A percentile compares a stretch with the other conserved stretches of the same genome.
Evolutionary conservation across 176 grass and related monocot genomes (phyloP).

Genomic region (Stipa capillata): DNA sequence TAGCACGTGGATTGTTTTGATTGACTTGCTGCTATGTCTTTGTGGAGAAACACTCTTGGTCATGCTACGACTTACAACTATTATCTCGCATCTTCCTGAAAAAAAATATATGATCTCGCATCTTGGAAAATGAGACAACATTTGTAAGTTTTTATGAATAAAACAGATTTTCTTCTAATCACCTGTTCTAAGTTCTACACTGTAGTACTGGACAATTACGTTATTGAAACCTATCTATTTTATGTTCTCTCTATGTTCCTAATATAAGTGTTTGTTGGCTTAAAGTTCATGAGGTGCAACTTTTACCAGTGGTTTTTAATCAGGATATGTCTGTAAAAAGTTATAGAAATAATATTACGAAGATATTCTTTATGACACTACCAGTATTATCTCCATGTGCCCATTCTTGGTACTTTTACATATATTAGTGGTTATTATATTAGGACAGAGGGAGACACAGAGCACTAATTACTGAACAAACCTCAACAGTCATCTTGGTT

Average conservation of each 20-base stretch:
- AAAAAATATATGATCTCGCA: too few relatives aligned
- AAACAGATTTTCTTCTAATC: neutral
- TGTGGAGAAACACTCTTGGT: neutral
- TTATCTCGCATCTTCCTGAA: too few relatives aligned
- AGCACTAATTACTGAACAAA: neutral
- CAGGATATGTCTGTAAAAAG: neutral
- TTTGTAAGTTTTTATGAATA: neutral
- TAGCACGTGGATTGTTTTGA: neutral
- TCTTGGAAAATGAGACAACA: neutral
- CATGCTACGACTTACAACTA: slow-evolving; percentile 1
- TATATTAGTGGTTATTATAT: neutral
- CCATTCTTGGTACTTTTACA: neutral
- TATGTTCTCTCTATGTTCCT: neutral
- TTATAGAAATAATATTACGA: neutral
- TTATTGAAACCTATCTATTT: neutral
- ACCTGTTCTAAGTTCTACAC: neutral
- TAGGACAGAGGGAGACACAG: neutral
- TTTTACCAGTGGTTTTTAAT: neutral
- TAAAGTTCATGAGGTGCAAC: neutral
- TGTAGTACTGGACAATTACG: neutral
- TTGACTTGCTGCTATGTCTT: neutral
- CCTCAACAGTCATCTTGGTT: neutral
- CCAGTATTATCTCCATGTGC: neutral
- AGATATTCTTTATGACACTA: neutral
- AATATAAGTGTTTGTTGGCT: neutral